Evolutionary conservation across 345 rosid genomes (phyloP), one percentile per base, ranked within the genome.

Genomic region (Clausena lansium): DNA sequence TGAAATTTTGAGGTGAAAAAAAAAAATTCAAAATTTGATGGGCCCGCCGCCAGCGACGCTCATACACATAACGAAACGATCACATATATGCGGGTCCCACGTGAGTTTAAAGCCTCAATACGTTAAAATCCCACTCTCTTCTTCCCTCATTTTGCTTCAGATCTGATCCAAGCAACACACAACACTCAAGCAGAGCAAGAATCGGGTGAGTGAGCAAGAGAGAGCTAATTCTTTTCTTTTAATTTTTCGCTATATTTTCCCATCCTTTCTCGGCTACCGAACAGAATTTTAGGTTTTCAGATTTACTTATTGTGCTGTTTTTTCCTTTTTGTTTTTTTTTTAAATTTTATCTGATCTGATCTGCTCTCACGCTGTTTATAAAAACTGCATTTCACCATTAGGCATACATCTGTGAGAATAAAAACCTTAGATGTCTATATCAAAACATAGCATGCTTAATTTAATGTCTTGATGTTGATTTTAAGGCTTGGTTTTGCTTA

Each of bases 91-190:
- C 27, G 62, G 74, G 74, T 22, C 74, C 74, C 63, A 54, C 9
- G 0, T 17, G 60, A 35, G 22, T 71, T 55, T 22, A 13, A 71
- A 71, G 22, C 47, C n/a, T 33, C 7, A 9, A 25, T n/a, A 11
- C 2, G 57, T 17, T 17, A 22, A 17, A 4, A 4, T 5, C 62
- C 11, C 45, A 30, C 74, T 3, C 36, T 57, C 22, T 55, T n/a
- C n/a, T 10, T 60, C 59, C 28, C 59, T 6, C 8, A 27, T 22
- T 35, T 20, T 24, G 69, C 70, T 19, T 41, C 84, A 67, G 82
- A 83, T 83, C 85, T 35, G 54, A 60, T 76, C 80, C 67, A 71
- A 76, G 6, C 30, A 55, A n/a, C 52, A 35, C 32, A 13, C 8
- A 11, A 45, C 57, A 50, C 50, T 45, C 1, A 13, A 14, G 17